Evolutionary conservation across 2,329 filamentous ascomycete species (phyloP).

Genomic region (Fulvia fulva): DNA sequence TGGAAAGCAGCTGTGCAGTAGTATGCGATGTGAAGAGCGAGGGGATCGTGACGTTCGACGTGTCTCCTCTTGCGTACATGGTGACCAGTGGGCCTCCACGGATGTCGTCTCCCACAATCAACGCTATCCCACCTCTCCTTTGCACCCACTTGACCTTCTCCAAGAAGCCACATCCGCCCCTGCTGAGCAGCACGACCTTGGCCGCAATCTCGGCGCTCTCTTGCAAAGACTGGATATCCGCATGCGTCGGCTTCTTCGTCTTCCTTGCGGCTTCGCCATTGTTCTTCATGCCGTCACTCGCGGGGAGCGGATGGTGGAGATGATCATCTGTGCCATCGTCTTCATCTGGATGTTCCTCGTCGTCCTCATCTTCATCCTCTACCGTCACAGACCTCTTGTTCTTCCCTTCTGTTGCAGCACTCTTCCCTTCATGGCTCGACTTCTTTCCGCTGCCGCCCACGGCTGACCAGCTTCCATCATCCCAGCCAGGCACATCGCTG

Average conservation of each 20-base stretch:
- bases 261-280: conserved; percentile 33
- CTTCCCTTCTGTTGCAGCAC: conserved; percentile 14
- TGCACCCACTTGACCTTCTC: conserved; percentile 98
- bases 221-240: conserved; percentile 87
- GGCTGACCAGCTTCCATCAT: conserved; percentile 47
- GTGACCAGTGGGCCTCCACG: conserved; percentile 85
- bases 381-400: conserved; percentile 18
- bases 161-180: conserved; percentile 91
- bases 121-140: conserved; percentile 76
- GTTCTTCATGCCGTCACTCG: conserved; percentile 38
- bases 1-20: conserved; percentile 87
- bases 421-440: conserved; percentile 15
- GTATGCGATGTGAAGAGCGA: conserved; percentile 93
- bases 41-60: conserved; percentile 89
- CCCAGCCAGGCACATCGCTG: conserved; percentile 89
- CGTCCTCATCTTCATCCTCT: conserved; percentile 43
- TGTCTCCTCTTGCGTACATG: conserved; percentile 97
- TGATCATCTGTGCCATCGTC: conserved; percentile 84
- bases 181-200: conserved; percentile 85
- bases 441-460: conserved; percentile 18
- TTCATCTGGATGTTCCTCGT: conserved; percentile 38
- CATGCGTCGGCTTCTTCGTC: conserved; percentile 53
- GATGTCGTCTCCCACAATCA: conserved; percentile 92
- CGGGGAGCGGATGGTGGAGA: conserved; percentile 58
- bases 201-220: conserved; percentile 89